phyloP scores from a whole-genome alignment of 1,139 yeast genomes.

The Blastobotrys buckinghamii region DNA sequence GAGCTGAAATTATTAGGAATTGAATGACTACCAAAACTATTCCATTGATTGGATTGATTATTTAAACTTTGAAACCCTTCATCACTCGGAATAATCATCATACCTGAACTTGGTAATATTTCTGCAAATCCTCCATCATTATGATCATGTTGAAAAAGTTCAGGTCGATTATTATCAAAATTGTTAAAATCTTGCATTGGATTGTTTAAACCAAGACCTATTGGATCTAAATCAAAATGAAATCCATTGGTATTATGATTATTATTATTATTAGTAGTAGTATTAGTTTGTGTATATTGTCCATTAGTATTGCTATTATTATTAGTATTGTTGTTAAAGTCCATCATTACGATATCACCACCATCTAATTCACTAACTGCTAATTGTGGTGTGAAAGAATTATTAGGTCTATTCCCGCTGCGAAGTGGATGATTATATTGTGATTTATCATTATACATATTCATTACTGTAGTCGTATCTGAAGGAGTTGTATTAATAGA shows the following conservation, averaged over 20 bases:
- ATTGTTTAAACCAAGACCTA: constrained; percentile 27
- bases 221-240: constrained; percentile 29
- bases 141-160: background rate
- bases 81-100: background rate
- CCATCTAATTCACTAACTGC: constrained; percentile 7
- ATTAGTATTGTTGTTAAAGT: background rate
- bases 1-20: background rate
- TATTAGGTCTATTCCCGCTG: background rate
- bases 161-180: background rate
- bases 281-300: background rate
- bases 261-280: background rate
- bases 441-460: background rate
- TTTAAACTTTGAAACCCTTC: background rate
- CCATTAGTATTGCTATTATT: background rate
- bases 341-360: constrained; percentile 12
- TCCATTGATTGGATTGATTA: constrained; percentile 10
- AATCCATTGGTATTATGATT: constrained; percentile 20
- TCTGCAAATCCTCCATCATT: constrained; percentile 13
- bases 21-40: background rate
- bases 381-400: constrained; percentile 7
- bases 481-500: constrained; percentile 9
- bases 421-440: background rate
- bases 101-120: constrained; percentile 9
- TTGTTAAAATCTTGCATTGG: constrained; percentile 11
- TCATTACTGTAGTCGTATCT: background rate